These are phyloP conservation scores for Trypethelium eluteriae DNA, from an alignment of 495 filamentous ascomycete species.

Conservation along the genomic window DNA sequence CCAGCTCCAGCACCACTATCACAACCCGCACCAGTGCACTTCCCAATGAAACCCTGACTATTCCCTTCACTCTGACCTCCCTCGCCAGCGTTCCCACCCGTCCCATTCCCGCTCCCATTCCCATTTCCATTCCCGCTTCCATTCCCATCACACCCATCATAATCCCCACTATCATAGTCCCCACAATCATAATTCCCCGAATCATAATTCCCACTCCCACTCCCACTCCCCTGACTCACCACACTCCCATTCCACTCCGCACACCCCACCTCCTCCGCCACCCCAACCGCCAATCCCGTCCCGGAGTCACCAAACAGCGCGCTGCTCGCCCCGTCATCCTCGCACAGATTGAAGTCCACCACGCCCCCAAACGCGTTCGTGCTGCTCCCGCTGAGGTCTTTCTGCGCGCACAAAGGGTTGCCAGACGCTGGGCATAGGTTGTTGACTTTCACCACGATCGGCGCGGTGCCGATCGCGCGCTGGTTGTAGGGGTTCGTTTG, in stretches of 20 bases:
- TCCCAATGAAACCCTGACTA: neutral
- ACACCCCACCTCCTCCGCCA: conserved; percentile 30
- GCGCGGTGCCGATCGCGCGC: conserved; percentile 20
- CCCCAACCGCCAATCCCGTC: conserved; percentile 28
- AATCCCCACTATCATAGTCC: conserved; percentile 8
- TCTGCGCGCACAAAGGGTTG: conserved; percentile 34
- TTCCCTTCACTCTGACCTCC: neutral
- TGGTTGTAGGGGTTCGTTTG: conserved; percentile 26
- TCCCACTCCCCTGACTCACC: neutral
- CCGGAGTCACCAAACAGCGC: conserved; percentile 33
- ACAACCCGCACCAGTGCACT: neutral
- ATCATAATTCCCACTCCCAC: conserved; percentile 10
- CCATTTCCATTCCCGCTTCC: neutral
- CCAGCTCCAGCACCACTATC: neutral
- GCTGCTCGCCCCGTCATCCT: conserved; percentile 29
- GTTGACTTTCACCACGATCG: conserved; percentile 33
- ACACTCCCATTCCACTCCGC: conserved; percentile 17
- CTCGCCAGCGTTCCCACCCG: neutral
- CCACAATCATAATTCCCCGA: conserved; percentile 7
- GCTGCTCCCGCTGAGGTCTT: conserved; percentile 17
- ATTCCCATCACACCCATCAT: conserved; percentile 7
- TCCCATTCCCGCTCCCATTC: conserved; percentile 4
- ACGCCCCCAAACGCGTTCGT: conserved; percentile 34
- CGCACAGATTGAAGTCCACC: conserved; percentile 38
- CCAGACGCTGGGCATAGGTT: conserved; percentile 36